Evolutionary conservation across 805 yeast genomes (phyloP), one percentile per base, ranked within the genome.

Genomic region (Candida oleophila): DNA sequence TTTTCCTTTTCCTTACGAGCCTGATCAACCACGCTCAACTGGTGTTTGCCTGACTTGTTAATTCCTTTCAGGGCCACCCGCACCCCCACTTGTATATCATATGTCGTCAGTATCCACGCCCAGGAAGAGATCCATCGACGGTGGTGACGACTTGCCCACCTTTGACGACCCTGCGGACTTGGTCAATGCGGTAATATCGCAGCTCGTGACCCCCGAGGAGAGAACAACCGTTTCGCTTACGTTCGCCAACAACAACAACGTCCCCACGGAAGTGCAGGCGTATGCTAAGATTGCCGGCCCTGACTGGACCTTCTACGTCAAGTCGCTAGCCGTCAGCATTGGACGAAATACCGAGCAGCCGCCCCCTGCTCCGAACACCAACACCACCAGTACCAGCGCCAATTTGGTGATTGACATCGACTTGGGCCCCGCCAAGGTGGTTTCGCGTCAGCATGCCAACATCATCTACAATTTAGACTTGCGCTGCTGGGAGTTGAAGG

Each of bases 361-460:
- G 44, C 39, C 39, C 12, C 39, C 16, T 9, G 22, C 39, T 14
- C 22, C 39, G 4, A 20, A 16, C 22, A 39, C 28, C 40, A 20
- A 40, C 22, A 14, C 18, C 41, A 44, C 37, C 22, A 48, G 14
- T 14, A 11, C 35, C 19, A 16, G 12, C 12, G 8, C 21, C 43
- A 41, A 41, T 45, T 22, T 28, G 43, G 46, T 44, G 12, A 81
- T 83, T 34, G 90, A 90, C 59, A 92, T 92, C 42, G 99, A 94
- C 65, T 71, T 94, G 57, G 97, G 97, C 1, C 99, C 99, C 1
- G 92, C 97, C 9, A 92, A 92, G 65, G 96, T 94, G n/a, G 98
- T 94, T 2, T 84, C 94, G 19, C 80, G 99, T 52, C 83, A 79
- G 55, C 99, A 94, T 63, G 98, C 98, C 0, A 66, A 78, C 15